A percentile compares a stretch with the other conserved stretches of the same genome.
Evolutionary conservation across 176 grass and related monocot genomes (phyloP).

Genomic region (Bolboschoenus planiculmis): DNA sequence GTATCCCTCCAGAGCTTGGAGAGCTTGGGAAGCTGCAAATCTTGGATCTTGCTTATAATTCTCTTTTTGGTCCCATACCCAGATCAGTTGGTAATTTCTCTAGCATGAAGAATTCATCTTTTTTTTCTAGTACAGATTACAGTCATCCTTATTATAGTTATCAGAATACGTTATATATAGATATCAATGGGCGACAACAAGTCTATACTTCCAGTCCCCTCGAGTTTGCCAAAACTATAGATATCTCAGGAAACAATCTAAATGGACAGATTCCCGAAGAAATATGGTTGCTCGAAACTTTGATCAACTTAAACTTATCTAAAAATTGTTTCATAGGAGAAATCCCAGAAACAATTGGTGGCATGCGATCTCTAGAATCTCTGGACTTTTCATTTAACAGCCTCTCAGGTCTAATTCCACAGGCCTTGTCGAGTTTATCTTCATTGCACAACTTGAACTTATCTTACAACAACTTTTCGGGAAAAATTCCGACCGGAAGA

Average conservation of each 20-base stretch:
- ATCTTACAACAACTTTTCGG: conserved; percentile 17
- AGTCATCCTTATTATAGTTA: too few species aligned
- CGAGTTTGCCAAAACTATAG: background rate
- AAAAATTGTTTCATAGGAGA: background rate
- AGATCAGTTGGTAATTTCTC: conserved; percentile 1
- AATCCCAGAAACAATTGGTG: conserved; percentile 7
- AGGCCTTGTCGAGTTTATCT: background rate
- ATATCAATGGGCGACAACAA: conserved; percentile 24
- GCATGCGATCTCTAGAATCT: conserved; percentile 27
- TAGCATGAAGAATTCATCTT: conserved; percentile 6
- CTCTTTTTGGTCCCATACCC: conserved; percentile 26
- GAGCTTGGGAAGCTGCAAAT: conserved; percentile 8
- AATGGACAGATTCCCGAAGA: conserved; percentile 15
- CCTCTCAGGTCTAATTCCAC: conserved; percentile 24
- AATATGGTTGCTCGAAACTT: background rate
- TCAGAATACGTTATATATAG: background rate
- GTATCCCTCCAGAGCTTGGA: conserved; percentile 8
- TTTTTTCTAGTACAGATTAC: too few species aligned
- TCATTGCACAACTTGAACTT: conserved; percentile 28
- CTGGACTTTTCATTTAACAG: conserved; percentile 27
- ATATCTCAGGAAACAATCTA: conserved; percentile 31
- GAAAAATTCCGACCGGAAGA: conserved; percentile 20
- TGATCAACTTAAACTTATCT: conserved; percentile 31
- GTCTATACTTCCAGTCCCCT: background rate
- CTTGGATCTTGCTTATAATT: conserved; percentile 24